Evolutionary conservation across 2,329 filamentous ascomycete species (phyloP).

Genomic region (Ophiostoma populinum): DNA sequence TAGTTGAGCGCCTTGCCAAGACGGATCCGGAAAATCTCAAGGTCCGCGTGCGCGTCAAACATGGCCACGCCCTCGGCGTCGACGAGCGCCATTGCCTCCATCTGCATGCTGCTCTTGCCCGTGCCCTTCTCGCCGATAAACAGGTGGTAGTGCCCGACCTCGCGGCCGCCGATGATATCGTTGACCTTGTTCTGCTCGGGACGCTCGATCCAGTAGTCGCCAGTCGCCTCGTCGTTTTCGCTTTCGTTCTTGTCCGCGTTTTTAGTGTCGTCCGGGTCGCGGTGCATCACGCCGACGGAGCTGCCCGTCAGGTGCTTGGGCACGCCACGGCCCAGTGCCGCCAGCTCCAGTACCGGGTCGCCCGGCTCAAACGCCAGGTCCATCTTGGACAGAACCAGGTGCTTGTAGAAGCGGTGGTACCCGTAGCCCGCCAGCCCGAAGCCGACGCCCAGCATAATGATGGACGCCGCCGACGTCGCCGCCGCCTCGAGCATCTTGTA

Average conservation of each 20-base stretch:
- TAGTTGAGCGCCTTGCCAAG: constrained; percentile 90
- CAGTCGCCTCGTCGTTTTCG: neutral
- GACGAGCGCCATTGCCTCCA: constrained; percentile 88
- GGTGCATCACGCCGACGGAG: constrained; percentile 1
- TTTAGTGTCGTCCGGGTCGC: constrained; percentile 17
- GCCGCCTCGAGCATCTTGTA: constrained; percentile 56
- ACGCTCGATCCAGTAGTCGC: constrained; percentile 62
- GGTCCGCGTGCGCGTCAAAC: constrained; percentile 89
- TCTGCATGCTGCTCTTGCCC: constrained; percentile 88
- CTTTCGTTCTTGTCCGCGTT: neutral
- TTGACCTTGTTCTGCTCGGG: constrained; percentile 72
- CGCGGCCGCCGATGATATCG: constrained; percentile 57
- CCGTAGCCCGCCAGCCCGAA: constrained; percentile 52
- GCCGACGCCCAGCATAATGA: constrained; percentile 49
- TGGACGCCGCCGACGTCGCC: constrained; percentile 58
- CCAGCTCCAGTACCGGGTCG: constrained; percentile 73
- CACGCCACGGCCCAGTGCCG: constrained; percentile 43
- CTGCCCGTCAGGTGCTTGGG: constrained; percentile 18
- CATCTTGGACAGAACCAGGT: constrained; percentile 82
- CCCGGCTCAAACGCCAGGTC: constrained; percentile 79
- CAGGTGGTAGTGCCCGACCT: constrained; percentile 73
- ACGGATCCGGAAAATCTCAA: constrained; percentile 85
- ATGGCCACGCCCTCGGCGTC: constrained; percentile 81
- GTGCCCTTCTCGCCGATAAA: constrained; percentile 91
- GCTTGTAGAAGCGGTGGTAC: constrained; percentile 78